A percentile compares a stretch with the other conserved stretches of the same genome.
These are phyloP conservation scores for Corylus avellana DNA, from an alignment of 306 rosid genomes.

Conservation along the genomic window DNA sequence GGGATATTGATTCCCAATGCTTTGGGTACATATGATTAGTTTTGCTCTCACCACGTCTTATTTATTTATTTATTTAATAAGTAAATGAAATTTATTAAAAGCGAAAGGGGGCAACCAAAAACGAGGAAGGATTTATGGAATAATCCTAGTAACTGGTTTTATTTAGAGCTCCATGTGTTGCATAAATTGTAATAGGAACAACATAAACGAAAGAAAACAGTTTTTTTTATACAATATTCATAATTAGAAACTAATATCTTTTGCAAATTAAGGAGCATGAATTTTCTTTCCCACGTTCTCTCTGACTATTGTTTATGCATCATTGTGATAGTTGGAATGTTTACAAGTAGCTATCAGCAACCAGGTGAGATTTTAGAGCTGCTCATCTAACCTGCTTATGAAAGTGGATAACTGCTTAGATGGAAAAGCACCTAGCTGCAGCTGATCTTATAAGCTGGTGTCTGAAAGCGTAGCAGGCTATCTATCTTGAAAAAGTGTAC, in stretches of 20 bases:
- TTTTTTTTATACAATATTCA: too few species aligned
- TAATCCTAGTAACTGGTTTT: neutral
- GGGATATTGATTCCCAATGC: neutral
- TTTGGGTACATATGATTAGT: neutral
- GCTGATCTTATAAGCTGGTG: neutral
- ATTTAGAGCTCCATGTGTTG: neutral
- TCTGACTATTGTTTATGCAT: neutral
- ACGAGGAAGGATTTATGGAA: neutral
- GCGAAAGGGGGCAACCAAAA: too few species aligned
- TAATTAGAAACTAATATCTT: too few species aligned
- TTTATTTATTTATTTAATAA: too few species aligned
- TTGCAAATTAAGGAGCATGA: neutral
- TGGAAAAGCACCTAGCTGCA: constrained; percentile 1
- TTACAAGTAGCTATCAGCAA: neutral
- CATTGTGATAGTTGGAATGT: neutral
- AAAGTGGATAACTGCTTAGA: neutral
- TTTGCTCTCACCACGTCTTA: neutral
- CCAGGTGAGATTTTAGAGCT: neutral
- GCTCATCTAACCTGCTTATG: neutral
- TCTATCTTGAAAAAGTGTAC: neutral
- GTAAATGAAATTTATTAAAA: too few species aligned
- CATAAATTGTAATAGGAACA: neutral
- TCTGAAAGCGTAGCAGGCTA: neutral
- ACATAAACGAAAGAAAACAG: neutral
- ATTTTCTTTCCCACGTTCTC: neutral